Evolutionary conservation across 345 rosid genomes (phyloP), one percentile per base, ranked within the genome.

Genomic region (Viola odorata): DNA sequence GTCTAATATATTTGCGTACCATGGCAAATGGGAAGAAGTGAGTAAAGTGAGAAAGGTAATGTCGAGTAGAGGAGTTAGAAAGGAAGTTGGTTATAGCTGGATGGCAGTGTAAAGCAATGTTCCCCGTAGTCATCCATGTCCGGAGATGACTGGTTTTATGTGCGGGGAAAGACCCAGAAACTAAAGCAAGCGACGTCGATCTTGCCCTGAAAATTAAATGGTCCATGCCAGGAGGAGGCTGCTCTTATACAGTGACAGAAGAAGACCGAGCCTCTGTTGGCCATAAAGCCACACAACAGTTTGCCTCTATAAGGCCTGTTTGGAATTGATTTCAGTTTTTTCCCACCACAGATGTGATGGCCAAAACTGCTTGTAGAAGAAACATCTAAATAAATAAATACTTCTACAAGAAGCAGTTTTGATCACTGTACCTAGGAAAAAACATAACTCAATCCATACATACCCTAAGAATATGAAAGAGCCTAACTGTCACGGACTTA

Each of bases 81-180:
- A 91, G 81, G 88, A 78, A 77, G 76, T 64, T 3, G 94, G 85
- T 6, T 77, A 62, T 62, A 86, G 96, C 66, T 91, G 91, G 91
- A 78, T 88, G 65, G 80, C 82, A 57, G 75, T 73, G 66, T 70
- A 74, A 65, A 63, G 60, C 10, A 10, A 23, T n/a, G 37, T 3
- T 23, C 32, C 10, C 14, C 42, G 12, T 57, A 57, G 50, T 45
- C 65, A 10, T 39, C 3, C 23, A n/a, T 39, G 5, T 57, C 7
- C 13, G 1, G 57, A 7, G 9, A 7, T 11, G 41, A 36, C 58
- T 3, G n/a, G 37, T 55, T 56, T 42, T 42, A n/a, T n/a, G n/a
- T n/a, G n/a, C n/a, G n/a, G n/a, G n/a, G n/a, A n/a, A n/a, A n/a
- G n/a, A n/a, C n/a, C n/a, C n/a, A n/a, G n/a, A n/a, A n/a, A n/a